phyloP scores from a whole-genome alignment of 2,329 filamentous ascomycete species.

The Clathrospora elynae region DNA sequence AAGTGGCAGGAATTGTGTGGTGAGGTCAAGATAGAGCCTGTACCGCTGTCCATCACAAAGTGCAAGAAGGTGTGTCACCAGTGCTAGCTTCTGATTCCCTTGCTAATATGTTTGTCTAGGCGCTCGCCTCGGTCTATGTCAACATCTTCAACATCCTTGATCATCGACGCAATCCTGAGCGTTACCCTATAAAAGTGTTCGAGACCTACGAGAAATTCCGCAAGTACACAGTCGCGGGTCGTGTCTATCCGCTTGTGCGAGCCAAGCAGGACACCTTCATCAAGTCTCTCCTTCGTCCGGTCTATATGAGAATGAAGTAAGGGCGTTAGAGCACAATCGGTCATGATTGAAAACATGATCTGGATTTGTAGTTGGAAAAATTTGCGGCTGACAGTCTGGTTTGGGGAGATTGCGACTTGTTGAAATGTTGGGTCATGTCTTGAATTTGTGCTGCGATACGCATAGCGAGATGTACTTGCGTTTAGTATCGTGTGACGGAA shows the following conservation, averaged over 20 bases:
- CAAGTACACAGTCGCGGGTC: slow-evolving; percentile 10
- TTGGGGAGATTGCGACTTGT: no score
- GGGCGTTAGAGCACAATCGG: background rate
- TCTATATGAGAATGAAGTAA: slow-evolving; percentile 1
- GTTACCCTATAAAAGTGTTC: slow-evolving; percentile 2
- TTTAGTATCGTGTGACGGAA: no score
- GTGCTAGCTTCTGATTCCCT: background rate
- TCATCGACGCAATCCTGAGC: slow-evolving; percentile 13
- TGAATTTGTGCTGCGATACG: no score
- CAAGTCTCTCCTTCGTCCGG: slow-evolving; percentile 14
- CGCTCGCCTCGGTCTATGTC: slow-evolving; percentile 13
- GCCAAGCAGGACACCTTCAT: slow-evolving; percentile 23
- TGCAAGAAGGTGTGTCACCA: slow-evolving; percentile 29
- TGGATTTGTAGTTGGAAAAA: background rate
- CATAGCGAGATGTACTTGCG: no score
- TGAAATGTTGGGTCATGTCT: no score
- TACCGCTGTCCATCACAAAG: slow-evolving; percentile 25
- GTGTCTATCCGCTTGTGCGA: slow-evolving; percentile 7
- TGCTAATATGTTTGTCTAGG: slow-evolving; percentile 5
- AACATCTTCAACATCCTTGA: slow-evolving; percentile 25
- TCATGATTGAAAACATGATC: no score
- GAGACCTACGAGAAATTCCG: slow-evolving; percentile 7
- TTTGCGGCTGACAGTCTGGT: no score
- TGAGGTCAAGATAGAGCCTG: slow-evolving; percentile 17
- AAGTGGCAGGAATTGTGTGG: slow-evolving; percentile 32